Conservation (phyloP, 1,284 basidiomycete species). For the Sporisorium exsertum region DNA sequence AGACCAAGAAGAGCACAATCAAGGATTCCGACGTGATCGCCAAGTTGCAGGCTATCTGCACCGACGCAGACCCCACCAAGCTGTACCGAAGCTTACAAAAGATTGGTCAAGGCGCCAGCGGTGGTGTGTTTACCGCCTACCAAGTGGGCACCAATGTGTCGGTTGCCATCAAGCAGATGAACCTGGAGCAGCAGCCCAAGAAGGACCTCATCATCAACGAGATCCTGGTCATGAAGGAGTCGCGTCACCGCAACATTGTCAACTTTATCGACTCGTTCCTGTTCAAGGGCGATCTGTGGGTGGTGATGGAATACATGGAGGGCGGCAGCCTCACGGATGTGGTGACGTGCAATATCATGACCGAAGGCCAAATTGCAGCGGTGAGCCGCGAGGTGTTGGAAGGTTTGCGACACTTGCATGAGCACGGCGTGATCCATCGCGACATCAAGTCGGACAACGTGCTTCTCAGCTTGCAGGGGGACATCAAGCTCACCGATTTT, state of each 20-base stretch:
- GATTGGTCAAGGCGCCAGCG: conserved; percentile 97
- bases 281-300: conserved; percentile 97
- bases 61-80: conserved; percentile 94
- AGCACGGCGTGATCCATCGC: conserved; percentile 93
- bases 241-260: conserved; percentile 96
- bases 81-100: conserved; percentile 92
- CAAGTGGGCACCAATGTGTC: conserved; percentile 91
- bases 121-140: conserved; percentile 97
- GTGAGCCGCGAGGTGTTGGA: conserved; percentile 90
- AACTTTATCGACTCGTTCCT: conserved; percentile 99
- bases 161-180: conserved; percentile 99
- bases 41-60: conserved; percentile 91
- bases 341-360: conserved; percentile 96
- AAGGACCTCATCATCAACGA: conserved; percentile 99
- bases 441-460: conserved; percentile 99
- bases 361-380: conserved; percentile 89
- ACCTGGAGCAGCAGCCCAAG: conserved; percentile 98
- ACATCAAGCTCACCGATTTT: conserved; percentile 99
- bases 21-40: conserved; percentile 91
- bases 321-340: conserved; percentile 90
- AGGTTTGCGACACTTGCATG: conserved; percentile 90
- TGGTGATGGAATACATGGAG: conserved; percentile 99
- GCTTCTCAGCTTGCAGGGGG: conserved; percentile 87
- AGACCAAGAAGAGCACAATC: conserved; percentile 77
- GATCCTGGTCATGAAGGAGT: conserved; percentile 97